phyloP scores from a whole-genome alignment of 768 basidiomycete species.

The Podaxis sp. region DNA sequence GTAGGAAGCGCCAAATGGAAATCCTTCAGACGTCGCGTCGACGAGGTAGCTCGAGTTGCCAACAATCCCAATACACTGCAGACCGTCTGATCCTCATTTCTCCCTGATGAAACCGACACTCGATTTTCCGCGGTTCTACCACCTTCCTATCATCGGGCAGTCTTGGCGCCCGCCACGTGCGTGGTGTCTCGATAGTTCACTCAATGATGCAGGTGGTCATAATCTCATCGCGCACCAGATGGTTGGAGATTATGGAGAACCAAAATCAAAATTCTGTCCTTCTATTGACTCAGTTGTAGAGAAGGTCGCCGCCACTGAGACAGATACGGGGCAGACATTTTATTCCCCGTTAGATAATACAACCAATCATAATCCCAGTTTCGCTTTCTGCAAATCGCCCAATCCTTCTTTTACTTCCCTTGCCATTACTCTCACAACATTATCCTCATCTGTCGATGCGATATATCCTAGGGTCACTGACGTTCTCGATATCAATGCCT shows the following conservation, averaged over 20 bases:
- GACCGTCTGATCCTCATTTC: constrained; percentile 16
- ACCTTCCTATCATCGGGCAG: constrained; percentile 14
- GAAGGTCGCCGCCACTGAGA: constrained; percentile 70
- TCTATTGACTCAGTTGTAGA: constrained; percentile 79
- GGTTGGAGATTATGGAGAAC: constrained; percentile 35
- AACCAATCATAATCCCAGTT: constrained; percentile 33
- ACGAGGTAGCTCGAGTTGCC: constrained; percentile 68
- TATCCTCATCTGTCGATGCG: constrained; percentile 69
- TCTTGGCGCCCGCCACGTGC: background rate
- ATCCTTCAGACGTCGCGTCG: constrained; percentile 66
- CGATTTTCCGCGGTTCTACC: constrained; percentile 3
- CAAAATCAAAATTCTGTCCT: constrained; percentile 60
- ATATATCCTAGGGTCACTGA: constrained; percentile 69
- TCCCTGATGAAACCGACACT: background rate
- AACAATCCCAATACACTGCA: constrained; percentile 31
- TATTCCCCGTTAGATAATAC: constrained; percentile 1
- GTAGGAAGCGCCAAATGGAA: constrained; percentile 70
- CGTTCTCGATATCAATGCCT: constrained; percentile 44
- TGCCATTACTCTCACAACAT: constrained; percentile 73
- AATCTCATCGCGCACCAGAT: constrained; percentile 2
- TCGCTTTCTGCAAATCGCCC: constrained; percentile 47
- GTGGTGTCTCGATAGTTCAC: background rate
- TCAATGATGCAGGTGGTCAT: constrained; percentile 12
- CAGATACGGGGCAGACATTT: constrained; percentile 87
- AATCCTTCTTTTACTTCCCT: constrained; percentile 62